Evolutionary conservation across 768 basidiomycete species (phyloP).

Genomic region (Strobilomyces echinocephalus): DNA sequence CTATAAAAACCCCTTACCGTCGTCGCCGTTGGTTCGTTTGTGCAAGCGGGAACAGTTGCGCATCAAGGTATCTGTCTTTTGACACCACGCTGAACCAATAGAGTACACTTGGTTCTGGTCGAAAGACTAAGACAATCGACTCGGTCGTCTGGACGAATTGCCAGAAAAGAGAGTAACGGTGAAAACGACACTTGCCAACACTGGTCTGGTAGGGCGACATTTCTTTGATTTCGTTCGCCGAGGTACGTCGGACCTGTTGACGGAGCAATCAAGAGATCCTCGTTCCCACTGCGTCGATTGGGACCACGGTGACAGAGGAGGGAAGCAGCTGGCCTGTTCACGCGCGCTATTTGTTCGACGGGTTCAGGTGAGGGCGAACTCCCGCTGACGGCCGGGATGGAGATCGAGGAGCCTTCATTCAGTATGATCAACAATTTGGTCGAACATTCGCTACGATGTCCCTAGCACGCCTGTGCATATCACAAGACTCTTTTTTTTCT

Average conservation of each 20-base stretch:
- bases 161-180: too few relatives aligned
- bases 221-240: too few relatives aligned
- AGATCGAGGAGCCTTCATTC: constrained; percentile 54
- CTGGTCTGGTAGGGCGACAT: too few relatives aligned
- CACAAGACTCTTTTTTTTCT: constrained; percentile 7
- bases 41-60: constrained; percentile 64
- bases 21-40: constrained; percentile 86
- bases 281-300: too few relatives aligned
- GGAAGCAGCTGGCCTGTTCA: constrained; percentile 71
- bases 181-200: too few relatives aligned
- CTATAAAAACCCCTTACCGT: constrained; percentile 50
- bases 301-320: constrained; percentile 54
- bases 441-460: constrained; percentile 32
- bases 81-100: constrained; percentile 67
- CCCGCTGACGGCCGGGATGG: constrained; percentile 59
- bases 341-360: constrained; percentile 81
- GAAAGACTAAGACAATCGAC: too few relatives aligned
- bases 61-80: constrained; percentile 79
- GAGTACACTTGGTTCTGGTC: constrained; percentile 72
- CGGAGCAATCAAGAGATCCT: too few relatives aligned
- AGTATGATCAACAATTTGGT: constrained; percentile 35
- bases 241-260: too few relatives aligned
- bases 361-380: constrained; percentile 75
- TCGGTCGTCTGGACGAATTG: too few relatives aligned
- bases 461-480: constrained; percentile 16